phyloP scores from a whole-genome alignment of 2,329 filamentous ascomycete species.

The Capronia epimyces region DNA sequence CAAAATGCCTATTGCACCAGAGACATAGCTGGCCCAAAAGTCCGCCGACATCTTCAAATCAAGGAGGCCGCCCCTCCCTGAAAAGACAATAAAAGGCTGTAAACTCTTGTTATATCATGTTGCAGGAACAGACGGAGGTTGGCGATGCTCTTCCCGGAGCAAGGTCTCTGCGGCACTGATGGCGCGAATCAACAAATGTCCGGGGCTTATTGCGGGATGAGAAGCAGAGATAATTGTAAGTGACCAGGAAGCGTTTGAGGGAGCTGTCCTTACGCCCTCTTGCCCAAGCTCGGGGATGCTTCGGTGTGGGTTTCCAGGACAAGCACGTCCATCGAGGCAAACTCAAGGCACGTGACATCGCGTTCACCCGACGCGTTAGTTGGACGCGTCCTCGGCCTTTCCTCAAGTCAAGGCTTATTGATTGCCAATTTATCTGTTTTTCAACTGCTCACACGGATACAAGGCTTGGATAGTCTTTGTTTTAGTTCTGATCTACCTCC shows the following conservation, averaged over 20 bases:
- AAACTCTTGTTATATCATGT: constrained; percentile 4
- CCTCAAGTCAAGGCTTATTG: background rate
- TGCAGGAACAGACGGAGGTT: background rate
- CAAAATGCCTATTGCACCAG: constrained; percentile 77
- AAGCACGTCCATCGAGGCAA: background rate
- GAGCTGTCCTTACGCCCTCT: no score
- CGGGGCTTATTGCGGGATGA: no score
- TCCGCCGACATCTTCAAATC: constrained; percentile 65
- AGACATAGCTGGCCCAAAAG: constrained; percentile 90
- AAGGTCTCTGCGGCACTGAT: no score
- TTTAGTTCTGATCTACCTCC: background rate
- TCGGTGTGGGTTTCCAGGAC: background rate
- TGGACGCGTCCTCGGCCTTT: background rate
- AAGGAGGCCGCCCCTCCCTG: background rate
- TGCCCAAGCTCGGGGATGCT: background rate
- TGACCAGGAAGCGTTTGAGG: no score
- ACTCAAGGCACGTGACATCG: constrained; percentile 12
- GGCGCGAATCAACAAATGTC: no score
- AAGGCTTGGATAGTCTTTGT: background rate
- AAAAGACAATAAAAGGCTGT: background rate
- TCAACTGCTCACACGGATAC: background rate
- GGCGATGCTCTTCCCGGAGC: background rate
- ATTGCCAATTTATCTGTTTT: background rate
- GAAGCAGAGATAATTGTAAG: no score
- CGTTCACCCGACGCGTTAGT: background rate